Evolutionary conservation across 257 asterid genomes (phyloP).

Genomic region (Salvia hispanica): DNA sequence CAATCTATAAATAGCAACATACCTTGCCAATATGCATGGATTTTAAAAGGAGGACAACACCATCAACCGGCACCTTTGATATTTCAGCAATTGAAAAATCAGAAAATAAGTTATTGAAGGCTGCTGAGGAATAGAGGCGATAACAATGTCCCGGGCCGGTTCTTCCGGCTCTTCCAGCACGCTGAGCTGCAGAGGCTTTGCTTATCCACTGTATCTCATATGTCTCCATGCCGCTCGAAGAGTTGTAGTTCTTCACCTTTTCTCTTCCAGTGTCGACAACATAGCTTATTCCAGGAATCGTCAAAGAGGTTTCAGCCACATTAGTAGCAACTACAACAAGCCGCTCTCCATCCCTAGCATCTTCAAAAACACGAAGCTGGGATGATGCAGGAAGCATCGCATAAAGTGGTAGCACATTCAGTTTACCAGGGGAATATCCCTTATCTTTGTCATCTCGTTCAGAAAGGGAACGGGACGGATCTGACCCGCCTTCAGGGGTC

Average conservation of each 20-base stretch:
- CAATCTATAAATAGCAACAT: conserved; percentile 26
- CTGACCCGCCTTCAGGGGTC: conserved; percentile 38
- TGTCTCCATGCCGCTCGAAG: conserved; percentile 79
- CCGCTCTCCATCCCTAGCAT: conserved; percentile 72
- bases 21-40: conserved; percentile 91
- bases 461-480: conserved; percentile 29
- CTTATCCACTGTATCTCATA: conserved; percentile 93
- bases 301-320: conserved; percentile 97
- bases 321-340: conserved; percentile 91
- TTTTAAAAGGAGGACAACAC: conserved; percentile 92
- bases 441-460: conserved; percentile 36
- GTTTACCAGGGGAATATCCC: conserved; percentile 44
- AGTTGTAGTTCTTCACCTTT: conserved; percentile 77
- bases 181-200: conserved; percentile 95
- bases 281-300: conserved; percentile 91
- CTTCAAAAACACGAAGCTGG: conserved; percentile 89
- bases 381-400: conserved; percentile 98
- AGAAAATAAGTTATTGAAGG: conserved; percentile 59
- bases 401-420: conserved; percentile 79
- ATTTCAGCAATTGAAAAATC: conserved; percentile 85
- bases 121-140: conserved; percentile 93
- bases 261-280: conserved; percentile 96
- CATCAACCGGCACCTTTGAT: conserved; percentile 87
- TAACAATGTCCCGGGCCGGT: conserved; percentile 98
- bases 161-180: conserved; percentile 97